Base-by-base conservation (phyloP, 164 flowering plant species). In the Brasenia schreberi region DNA sequence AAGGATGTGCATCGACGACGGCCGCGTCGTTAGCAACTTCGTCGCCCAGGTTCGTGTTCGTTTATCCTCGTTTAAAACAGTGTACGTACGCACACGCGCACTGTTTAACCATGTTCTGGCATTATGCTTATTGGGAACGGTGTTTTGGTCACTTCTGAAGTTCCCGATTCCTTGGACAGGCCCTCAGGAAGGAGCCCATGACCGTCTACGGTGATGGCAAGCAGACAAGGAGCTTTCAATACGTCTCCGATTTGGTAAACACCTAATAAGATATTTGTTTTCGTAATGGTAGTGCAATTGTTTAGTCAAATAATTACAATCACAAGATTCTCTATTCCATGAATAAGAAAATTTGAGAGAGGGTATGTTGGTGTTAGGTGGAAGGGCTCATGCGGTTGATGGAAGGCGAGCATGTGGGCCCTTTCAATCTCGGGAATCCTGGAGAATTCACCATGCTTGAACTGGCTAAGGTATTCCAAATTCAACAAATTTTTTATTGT, bases 151-250 rank as follows among this genome's bases (percentile, higher is more conserved):
- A 23, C 2, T 23, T 23, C 27, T 23, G 27, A 23, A 23, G 27
- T 23, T 23, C 1, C 27, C 27, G 27, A 23, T 12, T 45, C 62
- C 6, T 45, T n/a, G 74, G 70, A 23, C 84, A 93, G 98, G 98
- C 98, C 17, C 64, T 93, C 71, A 84, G 98, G 82, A 93, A 90
- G 82, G 90, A 89, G 72, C 96, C 98, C 12, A 23, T 93, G 81
- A 93, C 97, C 9, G 97, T 93, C 43, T 93, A 93, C 72, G 98
- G 98, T 19, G 97, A 93, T 73, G 98, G 98, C 60, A 89, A 89
- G 83, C 98, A 93, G 67, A 93, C 98, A 44, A 86, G 98, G 81
- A 93, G 98, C 73, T 93, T 93, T 79, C 98, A 93, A 73, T 93
- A 80, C 68, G 98, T 92, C 62, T 92, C 98, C 63, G 98, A 92